Base-by-base conservation (phyloP, 169 alveolate genomes). In the Theileria annulata region DNA sequence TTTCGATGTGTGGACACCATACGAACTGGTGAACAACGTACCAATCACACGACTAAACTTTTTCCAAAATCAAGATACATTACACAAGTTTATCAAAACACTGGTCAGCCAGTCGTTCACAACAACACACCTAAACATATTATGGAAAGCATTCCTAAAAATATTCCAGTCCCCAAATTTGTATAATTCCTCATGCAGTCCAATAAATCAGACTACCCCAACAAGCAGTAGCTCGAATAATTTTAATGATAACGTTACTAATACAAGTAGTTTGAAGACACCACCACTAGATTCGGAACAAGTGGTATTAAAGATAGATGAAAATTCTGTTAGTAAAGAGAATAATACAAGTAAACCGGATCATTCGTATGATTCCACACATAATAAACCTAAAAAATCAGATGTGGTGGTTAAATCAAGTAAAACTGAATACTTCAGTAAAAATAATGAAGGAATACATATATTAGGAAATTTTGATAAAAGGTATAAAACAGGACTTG, bases 121-220 rank as follows among this genome's bases (percentile, higher is more conserved):
- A n/a, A 5, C 71, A 21, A 63, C 71, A 21, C 19, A 63, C 71
- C 19, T 63, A 33, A 3, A 63, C 33, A n/a, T 31, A n/a, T 12
- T 69, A 23, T 69, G 77, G 77, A 48, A 23, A 10, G 63, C 77
- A 48, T 69, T 27, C 15, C 13, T 69, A n/a, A 69, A 69, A 31
- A 63, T 63, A 63, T 21, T 63, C 48, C 71, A 63, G 25, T 19
- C 3, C 48, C 19, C 54, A 19, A 63, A 33, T 19, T n/a, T 63
- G 71, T 33, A 33, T 10, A 63, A 19, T 21, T 21, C 31, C 13
- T 19, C 54, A 21, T n/a, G 10, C 33, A 25, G 30, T 8, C 66
- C 30, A 58, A 28, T 25, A 58, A 33, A 12, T 15, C 71, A 63
- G 13, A 10, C n/a, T 15, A 63, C 54, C 3, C 63, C 21, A 54